Evolutionary conservation across 345 rosid species (phyloP).

Genomic region (Geranium rotundifolium): DNA sequence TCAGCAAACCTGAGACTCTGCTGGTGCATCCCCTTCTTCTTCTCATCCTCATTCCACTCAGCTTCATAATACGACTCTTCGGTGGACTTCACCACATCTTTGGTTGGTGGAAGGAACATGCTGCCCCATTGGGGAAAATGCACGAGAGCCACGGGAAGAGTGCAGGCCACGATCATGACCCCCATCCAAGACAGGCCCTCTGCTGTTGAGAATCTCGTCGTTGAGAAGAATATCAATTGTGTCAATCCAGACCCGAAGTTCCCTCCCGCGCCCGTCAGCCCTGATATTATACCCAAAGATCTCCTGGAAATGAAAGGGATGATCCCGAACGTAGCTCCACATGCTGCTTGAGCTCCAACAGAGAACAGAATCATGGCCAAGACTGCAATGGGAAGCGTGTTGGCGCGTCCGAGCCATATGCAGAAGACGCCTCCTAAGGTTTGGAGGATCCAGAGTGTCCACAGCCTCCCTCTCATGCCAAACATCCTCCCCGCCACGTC

Average conservation of each 20-base stretch:
- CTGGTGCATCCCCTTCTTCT: constrained; percentile 40
- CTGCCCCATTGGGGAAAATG: constrained; percentile 83
- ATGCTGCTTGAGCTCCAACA: constrained; percentile 68
- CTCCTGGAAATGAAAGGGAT: constrained; percentile 66
- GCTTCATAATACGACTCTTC: constrained; percentile 50
- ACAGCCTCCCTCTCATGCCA: constrained; percentile 77
- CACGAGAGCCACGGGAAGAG: constrained; percentile 49
- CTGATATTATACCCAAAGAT: constrained; percentile 66
- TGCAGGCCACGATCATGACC: constrained; percentile 48
- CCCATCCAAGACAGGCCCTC: constrained; percentile 61
- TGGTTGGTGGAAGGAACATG: constrained; percentile 53
- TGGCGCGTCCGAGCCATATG: constrained; percentile 62
- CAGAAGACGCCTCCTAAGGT: constrained; percentile 66
- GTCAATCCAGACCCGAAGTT: constrained; percentile 77
- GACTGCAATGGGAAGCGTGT: constrained; percentile 51
- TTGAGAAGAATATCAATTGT: constrained; percentile 49
- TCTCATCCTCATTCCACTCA: constrained; percentile 67
- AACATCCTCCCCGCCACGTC: constrained; percentile 42
- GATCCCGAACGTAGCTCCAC: constrained; percentile 77
- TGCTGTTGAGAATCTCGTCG: constrained; percentile 29
- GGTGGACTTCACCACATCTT: constrained; percentile 24
- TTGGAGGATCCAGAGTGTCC: constrained; percentile 68
- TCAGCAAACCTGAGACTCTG: constrained; percentile 60
- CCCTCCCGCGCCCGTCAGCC: constrained; percentile 67
- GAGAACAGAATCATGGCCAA: constrained; percentile 72